Conservation (phyloP, 192 early-diverging fungal species). For the Backusella luteola region DNA sequence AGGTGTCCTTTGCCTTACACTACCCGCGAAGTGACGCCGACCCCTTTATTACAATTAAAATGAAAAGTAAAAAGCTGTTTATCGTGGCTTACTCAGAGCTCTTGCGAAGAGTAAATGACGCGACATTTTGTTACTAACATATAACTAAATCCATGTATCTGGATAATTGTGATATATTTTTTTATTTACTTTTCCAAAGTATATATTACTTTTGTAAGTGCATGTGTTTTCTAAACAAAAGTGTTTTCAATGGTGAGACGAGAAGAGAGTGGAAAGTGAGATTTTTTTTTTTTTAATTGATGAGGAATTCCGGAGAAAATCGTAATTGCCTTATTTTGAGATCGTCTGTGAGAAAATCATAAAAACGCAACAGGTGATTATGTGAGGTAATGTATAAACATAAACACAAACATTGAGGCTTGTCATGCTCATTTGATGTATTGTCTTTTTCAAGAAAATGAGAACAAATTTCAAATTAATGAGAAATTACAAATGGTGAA, state of each 20-base stretch:
- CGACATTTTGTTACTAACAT: background rate
- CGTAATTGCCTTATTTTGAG: background rate
- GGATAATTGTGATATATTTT: background rate
- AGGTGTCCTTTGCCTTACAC: slow-evolving; percentile 68
- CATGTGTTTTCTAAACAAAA: background rate
- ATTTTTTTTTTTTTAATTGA: too few species aligned
- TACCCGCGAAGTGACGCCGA: slow-evolving; percentile 58
- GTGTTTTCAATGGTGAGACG: too few species aligned
- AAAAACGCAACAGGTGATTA: background rate
- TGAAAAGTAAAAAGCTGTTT: background rate
- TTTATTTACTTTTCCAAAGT: background rate
- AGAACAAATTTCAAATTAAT: too few species aligned
- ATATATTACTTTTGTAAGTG: background rate
- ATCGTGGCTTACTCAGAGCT: background rate
- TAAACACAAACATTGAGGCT: background rate
- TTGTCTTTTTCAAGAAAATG: too few species aligned
- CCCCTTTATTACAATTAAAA: slow-evolving; percentile 17
- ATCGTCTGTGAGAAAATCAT: background rate
- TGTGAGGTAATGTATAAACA: background rate
- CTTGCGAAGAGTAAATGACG: background rate
- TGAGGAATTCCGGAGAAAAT: too few species aligned
- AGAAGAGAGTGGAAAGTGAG: too few species aligned
- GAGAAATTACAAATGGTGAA: too few species aligned
- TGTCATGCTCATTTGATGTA: background rate
- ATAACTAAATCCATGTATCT: background rate